These are phyloP conservation scores for Cyamopsis tetragonoloba DNA, from an alignment of 306 rosid species.

Conservation along the genomic window DNA sequence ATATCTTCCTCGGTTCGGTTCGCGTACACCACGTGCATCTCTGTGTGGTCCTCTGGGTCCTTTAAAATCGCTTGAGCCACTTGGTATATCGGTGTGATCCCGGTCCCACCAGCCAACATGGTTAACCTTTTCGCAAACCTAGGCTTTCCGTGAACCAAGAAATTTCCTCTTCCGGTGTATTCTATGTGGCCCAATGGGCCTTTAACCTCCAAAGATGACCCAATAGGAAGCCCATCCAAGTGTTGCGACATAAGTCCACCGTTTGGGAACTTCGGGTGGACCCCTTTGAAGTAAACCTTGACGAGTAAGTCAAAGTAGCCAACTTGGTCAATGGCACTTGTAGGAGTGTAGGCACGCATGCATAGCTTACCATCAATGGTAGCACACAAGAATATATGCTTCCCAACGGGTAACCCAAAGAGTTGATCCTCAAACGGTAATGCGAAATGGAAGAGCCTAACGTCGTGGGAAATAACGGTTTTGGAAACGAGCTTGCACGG, in stretches of 20 bases:
- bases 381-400: constrained; percentile 72
- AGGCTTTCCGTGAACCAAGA: constrained; percentile 55
- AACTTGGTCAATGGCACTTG: constrained; percentile 47
- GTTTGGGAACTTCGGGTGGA: constrained; percentile 72
- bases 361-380: constrained; percentile 52
- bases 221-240: constrained; percentile 51
- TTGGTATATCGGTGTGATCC: constrained; percentile 85
- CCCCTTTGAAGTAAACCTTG: constrained; percentile 64
- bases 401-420: constrained; percentile 71
- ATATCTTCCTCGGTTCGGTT: constrained; percentile 83
- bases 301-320: constrained; percentile 70
- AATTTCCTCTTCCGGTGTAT: constrained; percentile 57
- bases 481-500: constrained; percentile 58
- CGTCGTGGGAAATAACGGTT: constrained; percentile 62
- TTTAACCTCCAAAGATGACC: constrained; percentile 50
- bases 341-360: constrained; percentile 92
- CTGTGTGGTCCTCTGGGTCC: constrained; percentile 63
- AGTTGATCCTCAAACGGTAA: constrained; percentile 53
- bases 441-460: constrained; percentile 55
- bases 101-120: constrained; percentile 86
- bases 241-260: constrained; percentile 80
- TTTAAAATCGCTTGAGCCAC: constrained; percentile 70
- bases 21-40: constrained; percentile 74
- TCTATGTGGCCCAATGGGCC: constrained; percentile 94
- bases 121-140: constrained; percentile 53